Evolutionary conservation across 768 basidiomycete genomes (phyloP), one percentile per base, ranked within the genome.

Genomic region (Exsudoporus frostii): DNA sequence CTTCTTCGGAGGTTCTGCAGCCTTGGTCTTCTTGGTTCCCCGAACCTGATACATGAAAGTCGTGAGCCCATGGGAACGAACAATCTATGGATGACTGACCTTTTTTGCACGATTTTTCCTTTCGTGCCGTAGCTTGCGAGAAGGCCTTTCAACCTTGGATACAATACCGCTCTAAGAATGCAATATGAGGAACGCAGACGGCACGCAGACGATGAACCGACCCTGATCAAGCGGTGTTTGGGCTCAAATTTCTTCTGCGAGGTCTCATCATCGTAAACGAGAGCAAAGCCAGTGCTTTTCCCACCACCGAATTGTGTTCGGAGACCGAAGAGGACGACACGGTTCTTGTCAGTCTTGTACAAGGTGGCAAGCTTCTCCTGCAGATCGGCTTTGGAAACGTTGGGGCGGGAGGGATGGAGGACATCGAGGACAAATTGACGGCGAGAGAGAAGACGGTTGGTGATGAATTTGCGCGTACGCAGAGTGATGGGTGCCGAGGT

Each of bases 71-170:
- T 49, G 20, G 50, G 15, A 42, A 19, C 22, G 13, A 37, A 55
- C 36, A 24, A 47, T 24, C 20, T 25, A 36, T 54, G 19, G 25
- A 29, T 13, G 46, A 64, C 74, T n/a, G 43, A 92, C 95, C 87
- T 98, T 98, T 90, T 99, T 99, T 58, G 90, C 84, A 71, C 96
- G 87, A 79, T 99, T 99, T 85, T 99, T 99, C 68, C 97, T 86
- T 81, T 98, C 96, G 80, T 98, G 98, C 75, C 97, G 88, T 75
- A 98, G 85, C 74, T 98, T 98, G 69, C 97, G 89, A 60, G 92
- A 93, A 49, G 96, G 78, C 74, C 88, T 92, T 39, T 92, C 90
- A 58, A 88, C 85, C 79, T 98, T 97, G 58, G 79, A 53, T 32
- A 64, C 70, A 44, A 93, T 71, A 47, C 88, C 87, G 59, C 79